Conservation (phyloP, 345 rosid genomes). For the Conringia planisiliqua region DNA sequence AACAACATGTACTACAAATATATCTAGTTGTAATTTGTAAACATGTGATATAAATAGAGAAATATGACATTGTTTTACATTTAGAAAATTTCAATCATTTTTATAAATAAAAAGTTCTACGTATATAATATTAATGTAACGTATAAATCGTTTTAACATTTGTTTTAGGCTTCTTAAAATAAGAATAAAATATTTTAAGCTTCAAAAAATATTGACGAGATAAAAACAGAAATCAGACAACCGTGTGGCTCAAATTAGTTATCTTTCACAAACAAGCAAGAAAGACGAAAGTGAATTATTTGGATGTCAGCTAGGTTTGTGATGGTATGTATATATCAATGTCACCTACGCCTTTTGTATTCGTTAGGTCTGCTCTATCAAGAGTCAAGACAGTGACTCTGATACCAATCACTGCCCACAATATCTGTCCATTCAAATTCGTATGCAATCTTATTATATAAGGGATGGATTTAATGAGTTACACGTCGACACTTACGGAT, state of each 20-base stretch:
- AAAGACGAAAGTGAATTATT: neutral
- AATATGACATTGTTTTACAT: neutral
- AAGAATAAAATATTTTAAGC: neutral
- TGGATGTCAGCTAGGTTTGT: neutral
- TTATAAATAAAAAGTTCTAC: neutral
- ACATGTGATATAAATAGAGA: neutral
- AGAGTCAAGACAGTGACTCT: neutral
- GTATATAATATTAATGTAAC: no score
- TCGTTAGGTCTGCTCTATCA: neutral
- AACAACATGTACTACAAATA: neutral
- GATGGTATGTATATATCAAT: neutral
- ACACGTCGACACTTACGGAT: neutral
- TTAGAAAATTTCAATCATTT: neutral
- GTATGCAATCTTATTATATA: neutral
- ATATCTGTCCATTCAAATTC: neutral
- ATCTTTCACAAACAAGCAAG: neutral
- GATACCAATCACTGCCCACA: neutral
- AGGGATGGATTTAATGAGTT: neutral
- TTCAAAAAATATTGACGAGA: neutral
- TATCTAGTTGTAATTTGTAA: neutral
- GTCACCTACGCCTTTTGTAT: neutral
- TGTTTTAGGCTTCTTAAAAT: neutral
- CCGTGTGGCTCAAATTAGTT: neutral
- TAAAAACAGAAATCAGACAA: neutral
- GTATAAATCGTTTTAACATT: no score